Base-by-base conservation (phyloP, 2,329 filamentous ascomycete species). In the Cordyceps tenuipes region DNA sequence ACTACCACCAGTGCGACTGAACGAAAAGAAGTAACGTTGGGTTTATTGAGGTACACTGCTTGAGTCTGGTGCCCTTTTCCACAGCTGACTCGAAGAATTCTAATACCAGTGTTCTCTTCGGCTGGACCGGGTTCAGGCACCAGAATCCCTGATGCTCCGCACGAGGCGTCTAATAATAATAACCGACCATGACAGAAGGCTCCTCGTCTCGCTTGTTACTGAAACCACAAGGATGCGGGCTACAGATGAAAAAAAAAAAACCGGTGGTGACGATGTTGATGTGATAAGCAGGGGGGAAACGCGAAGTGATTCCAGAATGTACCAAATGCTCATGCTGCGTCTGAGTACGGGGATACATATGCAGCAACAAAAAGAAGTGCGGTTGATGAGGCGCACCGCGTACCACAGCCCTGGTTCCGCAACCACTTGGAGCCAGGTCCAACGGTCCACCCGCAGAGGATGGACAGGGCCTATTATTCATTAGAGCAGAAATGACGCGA, bases 401-500 rank as follows among this genome's bases (percentile, higher is more conserved):
- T 57, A 61, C 47, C 47, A 57, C 46, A 52, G 52, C 41, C 59
- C 59, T 51, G 59, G 59, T 56, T 56, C 59, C 59, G 59, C 52
- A 51, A 36, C 31, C 34, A 26, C 52, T 46, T 59, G 36, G 46
- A 51, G 17, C 56, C 44, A 44, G 56, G 44, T 51, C 36, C 31
- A 58, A 58, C 56, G 56, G 57, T 54, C 57, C 57, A 59, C 57
- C 10, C 57, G 15, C 41, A 39, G 31, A 41, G 34, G 48, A 29
- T 53, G 34, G 17, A 41, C 56, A 21, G 48, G 57, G 57, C 49
- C 34, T 41, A 48, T 39, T n/a, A n/a, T n/a, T n/a, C n/a, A n/a
- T n/a, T 23, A 23, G 49, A 26, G 43, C 43, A 59, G 51, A 54
- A 49, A 54, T 63, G 63, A 61, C 62, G 59, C 62, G 54, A 61